Evolutionary conservation across 129 eudicot species (phyloP), one percentile per base, ranked within the genome.

Genomic region (Tanacetum coccineum): DNA sequence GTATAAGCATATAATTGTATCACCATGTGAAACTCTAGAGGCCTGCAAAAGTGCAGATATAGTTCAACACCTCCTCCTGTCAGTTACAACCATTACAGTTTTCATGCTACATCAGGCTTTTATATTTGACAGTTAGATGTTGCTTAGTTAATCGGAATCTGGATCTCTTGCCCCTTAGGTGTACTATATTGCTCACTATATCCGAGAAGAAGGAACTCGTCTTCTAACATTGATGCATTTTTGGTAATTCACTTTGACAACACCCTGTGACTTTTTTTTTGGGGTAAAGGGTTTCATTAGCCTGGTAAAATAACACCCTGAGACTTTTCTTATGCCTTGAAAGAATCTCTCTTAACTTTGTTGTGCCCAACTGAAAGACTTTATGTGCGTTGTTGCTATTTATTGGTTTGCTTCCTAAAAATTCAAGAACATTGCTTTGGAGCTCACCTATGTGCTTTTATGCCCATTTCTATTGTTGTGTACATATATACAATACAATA

Each of bases 21-120:
- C n/a, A 50, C 68, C 42, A 67, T 75, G 68, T 67, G 17, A 55
- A 74, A 65, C 14, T 45, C 13, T 52, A 52, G 61, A 74, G 67
- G 42, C 58, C 49, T 49, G 51, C 61, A 70, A 69, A n/a, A 36
- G 2, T 36, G 42, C 42, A 36, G 42, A 36, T 40, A 19, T 49
- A 19, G 40, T 14, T 49, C 15, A 72, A 59, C 67, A 11, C 45
- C 13, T 18, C 15, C 18, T 50, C 45, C 45, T 19, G 52, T 2
- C 55, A 20, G 18, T 47, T 64, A 47, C 42, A 14, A 18, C 42
- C 21, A 19, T 13, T 21, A 22, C 32, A 13, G 25, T 49, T 46
- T 66, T n/a, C 21, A 66, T 66, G 58, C 47, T 9, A 66, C 14
- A 61, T 17, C 50, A 61, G 50, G 26, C 28, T 19, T 36, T 40